phyloP scores from a whole-genome alignment of 179 eudicot genomes.

The Vitellaria paradoxa region DNA sequence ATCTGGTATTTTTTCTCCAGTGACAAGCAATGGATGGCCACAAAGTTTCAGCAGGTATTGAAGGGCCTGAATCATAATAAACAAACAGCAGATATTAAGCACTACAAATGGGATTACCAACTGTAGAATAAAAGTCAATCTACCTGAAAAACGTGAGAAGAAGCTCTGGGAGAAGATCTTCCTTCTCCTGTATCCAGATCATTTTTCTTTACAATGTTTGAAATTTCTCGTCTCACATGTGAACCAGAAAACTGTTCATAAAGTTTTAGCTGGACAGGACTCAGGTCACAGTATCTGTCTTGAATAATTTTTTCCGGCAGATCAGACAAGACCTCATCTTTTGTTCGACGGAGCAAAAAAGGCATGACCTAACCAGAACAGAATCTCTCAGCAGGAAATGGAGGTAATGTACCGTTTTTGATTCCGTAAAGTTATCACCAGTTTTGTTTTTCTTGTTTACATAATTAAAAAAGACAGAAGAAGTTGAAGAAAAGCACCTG shows the following conservation, averaged over 20 bases:
- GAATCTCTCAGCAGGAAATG: constrained; percentile 9
- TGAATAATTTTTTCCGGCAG: constrained; percentile 98
- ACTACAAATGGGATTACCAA: not conserved
- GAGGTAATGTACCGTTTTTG: not conserved
- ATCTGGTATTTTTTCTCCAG: constrained; percentile 70
- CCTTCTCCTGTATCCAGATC: constrained; percentile 60
- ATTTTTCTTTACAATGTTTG: constrained; percentile 57
- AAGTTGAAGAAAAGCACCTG: constrained; percentile 39
- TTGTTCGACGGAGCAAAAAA: constrained; percentile 92
- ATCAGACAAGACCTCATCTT: constrained; percentile 97
- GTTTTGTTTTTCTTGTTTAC: not conserved
- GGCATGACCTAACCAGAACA: constrained; percentile 71
- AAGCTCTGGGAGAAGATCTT: constrained; percentile 59
- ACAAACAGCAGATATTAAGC: constrained; percentile 9
- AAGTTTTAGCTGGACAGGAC: constrained; percentile 87
- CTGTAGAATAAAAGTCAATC: not conserved
- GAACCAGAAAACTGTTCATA: constrained; percentile 94
- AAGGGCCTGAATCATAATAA: constrained; percentile 55
- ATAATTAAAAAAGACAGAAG: not conserved
- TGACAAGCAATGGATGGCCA: constrained; percentile 96
- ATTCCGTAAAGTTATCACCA: not conserved
- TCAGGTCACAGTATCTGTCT: constrained; percentile 97
- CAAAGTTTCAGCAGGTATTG: constrained; percentile 95
- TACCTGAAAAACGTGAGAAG: constrained; percentile 93
- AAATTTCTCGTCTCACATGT: constrained; percentile 79